Base-by-base conservation (phyloP, 371 early-diverging fungal species). In the Parasitella parasitica region DNA sequence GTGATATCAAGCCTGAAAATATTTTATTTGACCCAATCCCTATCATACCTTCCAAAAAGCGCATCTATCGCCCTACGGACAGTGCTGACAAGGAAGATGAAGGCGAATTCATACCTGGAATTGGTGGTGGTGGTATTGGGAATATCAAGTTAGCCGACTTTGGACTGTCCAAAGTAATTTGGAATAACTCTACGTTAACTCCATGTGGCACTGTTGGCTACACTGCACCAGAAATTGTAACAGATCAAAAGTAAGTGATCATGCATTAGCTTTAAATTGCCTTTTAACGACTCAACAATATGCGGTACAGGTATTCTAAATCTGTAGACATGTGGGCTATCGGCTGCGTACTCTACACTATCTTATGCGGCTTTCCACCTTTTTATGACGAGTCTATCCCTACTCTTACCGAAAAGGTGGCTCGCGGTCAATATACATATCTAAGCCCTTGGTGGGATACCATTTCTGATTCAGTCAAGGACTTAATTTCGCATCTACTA, bases 1-100 rank as follows among this genome's bases (percentile, higher is more conserved):
- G 97, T 76, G 98, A 99, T 70, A 91, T 99, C 65, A 99, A 99
- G 76, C 94, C 94, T 22, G 99, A 99, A 74, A 99, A 99, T 70
- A 89, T 94, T 55, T 75, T 97, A 20, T 93, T 89, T 74, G 89
- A 88, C 54, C 83, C 91, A 20, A 89, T 90, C 28, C 86, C 89
- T 0, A 77, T 86, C 26, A 79, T 81, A n/a, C 84, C 84, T 6
- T 70, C 75, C 13, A 71, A 38, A 63, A 73, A 34, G 63, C 66
- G 34, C 61, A 66, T 15, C 26, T 52, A 54, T 3, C 63, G 69
- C 4, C 66, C 66, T 54, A 69, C 61, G 4, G 85, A 86, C 56
- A 83, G 83, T 39, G 77, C 78, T 24, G 89, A 90, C 61, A 65
- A 70, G 9, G 53, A 59, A 22, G 89, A 86, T 41, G 91, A 92